Conservation (phyloP, 1,284 basidiomycete genomes). For the Coniferiporia weirii region DNA sequence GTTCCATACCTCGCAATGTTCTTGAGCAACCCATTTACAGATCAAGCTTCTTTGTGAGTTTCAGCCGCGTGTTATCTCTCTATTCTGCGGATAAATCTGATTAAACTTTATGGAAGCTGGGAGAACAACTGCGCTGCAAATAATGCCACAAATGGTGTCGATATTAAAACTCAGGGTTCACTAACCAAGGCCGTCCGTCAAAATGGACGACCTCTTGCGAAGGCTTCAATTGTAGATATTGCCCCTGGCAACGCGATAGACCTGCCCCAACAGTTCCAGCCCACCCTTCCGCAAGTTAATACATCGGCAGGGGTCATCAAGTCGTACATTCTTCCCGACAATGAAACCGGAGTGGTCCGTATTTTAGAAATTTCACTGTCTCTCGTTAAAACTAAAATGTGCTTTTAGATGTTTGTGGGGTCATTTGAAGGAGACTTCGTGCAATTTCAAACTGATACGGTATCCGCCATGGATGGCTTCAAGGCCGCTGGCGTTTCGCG, state of each 20-base stretch:
- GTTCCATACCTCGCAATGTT: constrained; percentile 51
- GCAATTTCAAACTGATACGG: constrained; percentile 50
- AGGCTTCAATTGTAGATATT: constrained; percentile 42
- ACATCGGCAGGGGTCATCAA: constrained; percentile 53
- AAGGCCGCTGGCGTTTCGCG: constrained; percentile 43
- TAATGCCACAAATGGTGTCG: constrained; percentile 49
- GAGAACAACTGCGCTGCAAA: constrained; percentile 53
- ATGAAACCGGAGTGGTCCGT: constrained; percentile 55
- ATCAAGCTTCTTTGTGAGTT: constrained; percentile 48
- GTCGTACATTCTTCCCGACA: constrained; percentile 52
- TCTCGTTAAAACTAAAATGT: background rate
- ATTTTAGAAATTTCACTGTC: background rate
- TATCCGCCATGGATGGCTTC: constrained; percentile 43
- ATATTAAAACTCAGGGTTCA: constrained; percentile 31
- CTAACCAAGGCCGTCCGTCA: constrained; percentile 17
- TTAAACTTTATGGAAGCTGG: constrained; percentile 40
- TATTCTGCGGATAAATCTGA: background rate
- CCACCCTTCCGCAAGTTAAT: constrained; percentile 39
- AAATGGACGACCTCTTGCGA: constrained; percentile 27
- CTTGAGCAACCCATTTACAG: constrained; percentile 44
- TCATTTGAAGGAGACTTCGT: constrained; percentile 50
- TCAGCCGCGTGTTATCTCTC: background rate
- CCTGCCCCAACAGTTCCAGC: constrained; percentile 46
- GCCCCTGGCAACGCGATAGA: constrained; percentile 37
- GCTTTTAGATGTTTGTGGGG: constrained; percentile 52